Percentiles rank a stretch among this genome's conserved stretches.
Conservation (phyloP, 2,329 filamentous ascomycete genomes). For the Verticillium isaacii region DNA sequence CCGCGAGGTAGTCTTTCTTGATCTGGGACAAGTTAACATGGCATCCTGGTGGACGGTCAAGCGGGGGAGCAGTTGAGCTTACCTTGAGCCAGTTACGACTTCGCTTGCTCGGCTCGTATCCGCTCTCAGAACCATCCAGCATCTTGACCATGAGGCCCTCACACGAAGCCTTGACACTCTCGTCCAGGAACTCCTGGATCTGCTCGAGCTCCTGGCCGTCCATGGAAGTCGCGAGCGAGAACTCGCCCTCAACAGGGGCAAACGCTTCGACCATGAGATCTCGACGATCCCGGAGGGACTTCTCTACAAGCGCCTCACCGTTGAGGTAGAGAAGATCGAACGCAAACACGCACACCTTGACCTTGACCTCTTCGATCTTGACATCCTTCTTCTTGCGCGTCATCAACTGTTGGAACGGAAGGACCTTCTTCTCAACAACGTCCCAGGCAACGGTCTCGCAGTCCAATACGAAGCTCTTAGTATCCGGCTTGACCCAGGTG, state of each 20-base stretch:
- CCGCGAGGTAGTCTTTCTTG: slow-evolving; percentile 96
- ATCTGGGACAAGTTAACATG: slow-evolving; percentile 46
- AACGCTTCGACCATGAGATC: slow-evolving; percentile 72
- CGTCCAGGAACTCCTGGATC: slow-evolving; percentile 88
- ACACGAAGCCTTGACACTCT: slow-evolving; percentile 91
- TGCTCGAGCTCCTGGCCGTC: slow-evolving; percentile 87
- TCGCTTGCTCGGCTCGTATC: slow-evolving; percentile 93
- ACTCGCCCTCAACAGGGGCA: slow-evolving; percentile 77
- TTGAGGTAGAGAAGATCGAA: slow-evolving; percentile 95
- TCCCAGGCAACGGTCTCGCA: slow-evolving; percentile 99
- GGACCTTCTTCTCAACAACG: slow-evolving; percentile 85
- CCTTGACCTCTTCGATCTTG: slow-evolving; percentile 89
- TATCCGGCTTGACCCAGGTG: slow-evolving; percentile 83
- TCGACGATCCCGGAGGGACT: slow-evolving; percentile 77
- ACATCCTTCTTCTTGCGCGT: slow-evolving; percentile 97
- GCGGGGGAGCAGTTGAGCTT: background rate
- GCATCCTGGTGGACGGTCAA: background rate
- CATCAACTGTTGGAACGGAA: slow-evolving; percentile 98
- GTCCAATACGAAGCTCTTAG: slow-evolving; percentile 95
- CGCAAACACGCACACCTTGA: slow-evolving; percentile 95
- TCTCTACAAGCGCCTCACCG: slow-evolving; percentile 83
- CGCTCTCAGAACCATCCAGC: slow-evolving; percentile 87
- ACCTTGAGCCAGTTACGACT: slow-evolving; percentile 98
- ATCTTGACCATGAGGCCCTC: slow-evolving; percentile 99
- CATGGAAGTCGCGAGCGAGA: slow-evolving; percentile 82